Conservation (phyloP, 169 alveolate species). For the Hepatocystis sp. region DNA sequence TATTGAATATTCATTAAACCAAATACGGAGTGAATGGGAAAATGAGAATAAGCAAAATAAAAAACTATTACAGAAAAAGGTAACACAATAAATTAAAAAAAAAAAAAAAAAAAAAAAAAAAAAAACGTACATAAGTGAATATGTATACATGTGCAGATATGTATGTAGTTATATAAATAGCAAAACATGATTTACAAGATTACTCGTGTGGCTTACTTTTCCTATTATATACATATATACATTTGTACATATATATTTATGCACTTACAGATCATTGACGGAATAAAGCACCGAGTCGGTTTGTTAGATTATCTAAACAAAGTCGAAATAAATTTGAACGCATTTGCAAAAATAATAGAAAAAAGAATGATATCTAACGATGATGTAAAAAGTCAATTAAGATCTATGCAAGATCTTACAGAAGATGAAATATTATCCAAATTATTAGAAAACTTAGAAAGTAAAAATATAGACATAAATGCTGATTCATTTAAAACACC, state of each 20-base stretch:
- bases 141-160: neutral
- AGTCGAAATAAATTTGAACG: slow-evolving; percentile 54
- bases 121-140: neutral
- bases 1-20: slow-evolving; percentile 54
- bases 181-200: too few relatives aligned
- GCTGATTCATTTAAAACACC: slow-evolving; percentile 73
- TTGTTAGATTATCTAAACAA: slow-evolving; percentile 44
- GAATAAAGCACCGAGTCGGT: slow-evolving; percentile 57
- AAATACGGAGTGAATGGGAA: slow-evolving; percentile 68
- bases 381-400: slow-evolving; percentile 62
- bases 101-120: too few relatives aligned
- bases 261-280: slow-evolving; percentile 40
- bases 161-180: neutral
- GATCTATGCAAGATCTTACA: slow-evolving; percentile 55
- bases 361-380: slow-evolving; percentile 71
- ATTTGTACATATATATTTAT: neutral
- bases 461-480: slow-evolving; percentile 63
- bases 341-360: slow-evolving; percentile 72
- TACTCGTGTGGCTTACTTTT: too few relatives aligned
- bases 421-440: slow-evolving; percentile 34
- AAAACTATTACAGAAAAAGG: slow-evolving; percentile 63
- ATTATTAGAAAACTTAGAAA: slow-evolving; percentile 44
- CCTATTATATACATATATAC: neutral
- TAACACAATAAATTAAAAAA: too few relatives aligned
- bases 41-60: slow-evolving; percentile 56